Conservation (phyloP, 768 basidiomycete genomes). For the Agrocybe chaxingu region DNA sequence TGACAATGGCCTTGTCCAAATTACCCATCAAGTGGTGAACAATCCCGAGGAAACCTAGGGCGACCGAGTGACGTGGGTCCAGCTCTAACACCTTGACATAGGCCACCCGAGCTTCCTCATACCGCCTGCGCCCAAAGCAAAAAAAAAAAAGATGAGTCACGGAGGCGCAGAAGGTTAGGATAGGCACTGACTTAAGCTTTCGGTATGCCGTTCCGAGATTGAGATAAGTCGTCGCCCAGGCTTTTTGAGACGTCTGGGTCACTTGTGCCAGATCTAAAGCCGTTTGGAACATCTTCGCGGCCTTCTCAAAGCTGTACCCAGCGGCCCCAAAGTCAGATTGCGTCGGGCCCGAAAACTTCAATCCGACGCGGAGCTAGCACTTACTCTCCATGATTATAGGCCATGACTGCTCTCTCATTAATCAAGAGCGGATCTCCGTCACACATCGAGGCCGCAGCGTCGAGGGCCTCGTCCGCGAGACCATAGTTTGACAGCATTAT, state of each 20-base stretch:
- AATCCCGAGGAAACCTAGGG: constrained; percentile 87
- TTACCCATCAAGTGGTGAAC: constrained; percentile 75
- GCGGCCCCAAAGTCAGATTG: neutral
- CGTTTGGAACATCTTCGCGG: constrained; percentile 66
- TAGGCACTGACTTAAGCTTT: constrained; percentile 61
- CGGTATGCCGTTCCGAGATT: constrained; percentile 91
- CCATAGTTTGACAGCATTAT: constrained; percentile 80
- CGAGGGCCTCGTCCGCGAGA: constrained; percentile 86
- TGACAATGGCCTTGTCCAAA: constrained; percentile 77
- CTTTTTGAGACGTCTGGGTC: constrained; percentile 78
- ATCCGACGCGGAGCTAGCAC: constrained; percentile 18
- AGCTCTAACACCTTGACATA: constrained; percentile 84
- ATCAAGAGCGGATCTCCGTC: constrained; percentile 84
- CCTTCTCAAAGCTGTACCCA: constrained; percentile 69
- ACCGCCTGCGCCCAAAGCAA: constrained; percentile 28
- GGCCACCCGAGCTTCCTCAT: constrained; percentile 64
- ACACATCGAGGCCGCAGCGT: constrained; percentile 78
- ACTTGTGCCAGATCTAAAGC: constrained; percentile 81
- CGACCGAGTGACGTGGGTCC: constrained; percentile 79
- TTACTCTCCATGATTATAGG: constrained; percentile 82
- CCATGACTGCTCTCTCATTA: constrained; percentile 93
- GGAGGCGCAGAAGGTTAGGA: neutral
- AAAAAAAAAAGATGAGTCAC: neutral
- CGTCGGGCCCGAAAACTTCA: constrained; percentile 1
- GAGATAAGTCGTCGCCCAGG: constrained; percentile 88